phyloP scores from a whole-genome alignment of 345 rosid genomes.

The Hibiscus syriacus region DNA sequence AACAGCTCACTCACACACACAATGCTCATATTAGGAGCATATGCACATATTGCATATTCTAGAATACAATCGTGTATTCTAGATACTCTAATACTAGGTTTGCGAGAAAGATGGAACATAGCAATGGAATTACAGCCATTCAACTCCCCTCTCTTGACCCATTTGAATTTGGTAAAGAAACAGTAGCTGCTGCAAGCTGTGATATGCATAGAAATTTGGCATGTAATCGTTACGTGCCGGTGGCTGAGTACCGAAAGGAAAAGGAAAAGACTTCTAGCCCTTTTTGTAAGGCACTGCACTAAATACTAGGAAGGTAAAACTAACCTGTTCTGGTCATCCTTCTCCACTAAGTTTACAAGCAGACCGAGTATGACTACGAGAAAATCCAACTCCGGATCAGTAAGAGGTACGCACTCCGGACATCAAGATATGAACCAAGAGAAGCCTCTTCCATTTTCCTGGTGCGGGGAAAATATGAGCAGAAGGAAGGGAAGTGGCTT shows the following conservation, averaged over 20 bases:
- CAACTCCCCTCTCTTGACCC: conserved; percentile 39
- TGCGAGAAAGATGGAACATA: conserved; percentile 80
- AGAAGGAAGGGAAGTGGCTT: conserved; percentile 66
- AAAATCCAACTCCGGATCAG: conserved; percentile 86
- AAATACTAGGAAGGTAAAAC: background rate
- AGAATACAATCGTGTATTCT: no score
- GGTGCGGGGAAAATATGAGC: conserved; percentile 30
- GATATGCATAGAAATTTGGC: conserved; percentile 40
- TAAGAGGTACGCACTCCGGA: conserved; percentile 43
- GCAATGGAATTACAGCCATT: conserved; percentile 54
- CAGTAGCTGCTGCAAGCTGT: no score
- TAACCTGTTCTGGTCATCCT: no score
- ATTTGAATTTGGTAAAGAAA: no score
- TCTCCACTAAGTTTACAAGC: no score
- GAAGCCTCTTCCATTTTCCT: conserved; percentile 26
- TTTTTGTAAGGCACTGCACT: background rate
- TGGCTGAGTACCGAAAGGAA: no score
- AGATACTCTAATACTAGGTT: no score
- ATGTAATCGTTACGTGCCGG: background rate
- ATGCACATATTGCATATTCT: no score
- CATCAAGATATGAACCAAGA: no score
- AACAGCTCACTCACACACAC: no score
- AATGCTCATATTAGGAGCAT: no score
- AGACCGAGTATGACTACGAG: no score
- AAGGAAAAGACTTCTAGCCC: background rate